phyloP scores from a whole-genome alignment of 345 rosid species.

The Lepidium africanum region DNA sequence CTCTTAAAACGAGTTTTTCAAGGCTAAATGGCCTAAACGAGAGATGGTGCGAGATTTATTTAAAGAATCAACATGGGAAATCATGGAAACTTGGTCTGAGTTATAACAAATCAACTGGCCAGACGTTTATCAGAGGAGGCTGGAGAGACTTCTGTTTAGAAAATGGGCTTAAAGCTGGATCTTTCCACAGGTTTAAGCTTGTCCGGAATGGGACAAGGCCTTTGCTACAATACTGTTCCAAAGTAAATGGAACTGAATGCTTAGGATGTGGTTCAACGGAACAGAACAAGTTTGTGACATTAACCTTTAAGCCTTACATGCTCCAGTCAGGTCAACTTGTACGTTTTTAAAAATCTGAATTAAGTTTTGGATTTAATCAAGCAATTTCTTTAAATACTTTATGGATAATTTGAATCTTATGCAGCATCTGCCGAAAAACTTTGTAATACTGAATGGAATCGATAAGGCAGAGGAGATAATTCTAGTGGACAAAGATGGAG shows the following conservation, averaged over 20 bases:
- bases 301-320: not conserved
- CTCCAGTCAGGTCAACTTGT: not conserved
- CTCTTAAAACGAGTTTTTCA: not conserved
- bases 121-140: not conserved
- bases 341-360: not conserved
- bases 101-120: not conserved
- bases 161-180: not conserved
- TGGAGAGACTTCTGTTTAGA: not conserved
- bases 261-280: not conserved
- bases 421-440: not conserved
- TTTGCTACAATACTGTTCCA: not conserved
- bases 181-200: not conserved
- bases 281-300: not conserved
- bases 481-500: conserved; percentile 9
- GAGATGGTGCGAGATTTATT: not conserved
- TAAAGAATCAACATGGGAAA: not conserved
- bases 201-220: not conserved
- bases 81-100: not conserved
- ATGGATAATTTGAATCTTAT: not conserved
- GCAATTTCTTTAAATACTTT: not conserved
- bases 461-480: not conserved
- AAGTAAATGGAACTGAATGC: not conserved
- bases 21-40: not conserved
- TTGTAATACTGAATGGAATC: not conserved
- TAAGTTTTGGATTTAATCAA: not conserved